Conservation (phyloP, 2,329 filamentous ascomycete species). For the Penicillium sp. region DNA sequence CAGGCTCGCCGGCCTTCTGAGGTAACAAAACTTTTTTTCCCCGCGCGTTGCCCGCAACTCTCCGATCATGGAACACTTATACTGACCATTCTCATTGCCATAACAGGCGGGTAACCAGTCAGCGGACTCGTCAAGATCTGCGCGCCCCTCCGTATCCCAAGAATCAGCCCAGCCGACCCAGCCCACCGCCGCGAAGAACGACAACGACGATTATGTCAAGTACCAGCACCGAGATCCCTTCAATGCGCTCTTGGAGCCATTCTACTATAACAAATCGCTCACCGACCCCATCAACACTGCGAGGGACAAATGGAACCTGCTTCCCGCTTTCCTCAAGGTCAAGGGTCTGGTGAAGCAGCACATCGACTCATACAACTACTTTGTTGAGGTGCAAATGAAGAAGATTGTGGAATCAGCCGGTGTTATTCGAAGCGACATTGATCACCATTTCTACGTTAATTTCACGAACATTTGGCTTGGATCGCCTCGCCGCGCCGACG, state of each 20-base stretch:
- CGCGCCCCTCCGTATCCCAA: slow-evolving; percentile 29
- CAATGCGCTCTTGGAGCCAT: slow-evolving; percentile 66
- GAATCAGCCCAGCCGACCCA: slow-evolving; percentile 18
- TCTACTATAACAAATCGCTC: slow-evolving; percentile 68
- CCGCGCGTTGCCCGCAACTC: neutral
- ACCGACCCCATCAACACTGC: slow-evolving; percentile 71
- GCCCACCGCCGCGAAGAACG: slow-evolving; percentile 14
- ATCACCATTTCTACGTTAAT: slow-evolving; percentile 89
- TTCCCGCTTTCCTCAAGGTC: slow-evolving; percentile 97
- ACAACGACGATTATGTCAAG: slow-evolving; percentile 17
- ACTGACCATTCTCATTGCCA: neutral
- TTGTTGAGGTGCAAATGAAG: slow-evolving; percentile 93
- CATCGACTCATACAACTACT: slow-evolving; percentile 98
- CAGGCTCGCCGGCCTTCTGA: slow-evolving; percentile 30
- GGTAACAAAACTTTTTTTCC: slow-evolving; percentile 34
- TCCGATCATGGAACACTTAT: neutral
- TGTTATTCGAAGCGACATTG: slow-evolving; percentile 85
- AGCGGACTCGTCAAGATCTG: slow-evolving; percentile 27
- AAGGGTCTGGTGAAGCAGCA: slow-evolving; percentile 97
- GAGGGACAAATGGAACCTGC: slow-evolving; percentile 89
- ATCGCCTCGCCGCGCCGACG: slow-evolving; percentile 75
- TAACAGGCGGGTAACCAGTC: slow-evolving; percentile 11
- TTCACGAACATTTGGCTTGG: slow-evolving; percentile 90
- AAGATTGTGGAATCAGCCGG: slow-evolving; percentile 93
- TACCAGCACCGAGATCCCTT: slow-evolving; percentile 47